phyloP scores from a whole-genome alignment of 2,329 filamentous ascomycete genomes.

The Scolecobasidium constrictum region DNA sequence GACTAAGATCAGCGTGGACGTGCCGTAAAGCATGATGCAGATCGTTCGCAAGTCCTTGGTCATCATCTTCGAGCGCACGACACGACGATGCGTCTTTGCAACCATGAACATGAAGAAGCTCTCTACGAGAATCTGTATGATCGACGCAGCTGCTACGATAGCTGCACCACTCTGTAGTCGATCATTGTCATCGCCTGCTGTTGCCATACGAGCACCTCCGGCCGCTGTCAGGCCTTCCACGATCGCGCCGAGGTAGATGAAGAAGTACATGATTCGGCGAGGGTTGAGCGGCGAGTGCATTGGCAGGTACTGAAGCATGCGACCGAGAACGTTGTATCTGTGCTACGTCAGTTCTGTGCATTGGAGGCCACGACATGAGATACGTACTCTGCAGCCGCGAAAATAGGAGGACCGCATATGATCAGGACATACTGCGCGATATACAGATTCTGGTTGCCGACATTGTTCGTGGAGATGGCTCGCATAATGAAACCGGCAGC shows the following conservation, averaged over 20 bases:
- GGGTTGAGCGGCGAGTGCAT: constrained; percentile 25
- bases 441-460: neutral
- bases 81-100: constrained; percentile 37
- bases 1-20: constrained; percentile 36
- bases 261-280: constrained; percentile 34
- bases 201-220: neutral
- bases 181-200: constrained; percentile 28
- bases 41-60: constrained; percentile 21
- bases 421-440: neutral
- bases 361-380: too few relatives aligned
- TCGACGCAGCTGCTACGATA: constrained; percentile 40
- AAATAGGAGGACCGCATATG: neutral
- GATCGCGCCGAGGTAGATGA: constrained; percentile 29
- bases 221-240: neutral
- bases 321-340: constrained; percentile 6
- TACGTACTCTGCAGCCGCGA: neutral
- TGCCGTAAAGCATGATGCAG: constrained; percentile 41
- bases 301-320: neutral
- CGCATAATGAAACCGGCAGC: neutral
- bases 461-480: neutral
- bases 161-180: constrained; percentile 32
- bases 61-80: constrained; percentile 24
- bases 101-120: constrained; percentile 39
- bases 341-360: too few relatives aligned
- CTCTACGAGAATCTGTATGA: constrained; percentile 46